Conservation (phyloP, 2,329 filamentous ascomycete genomes). For the Arachnomyces sp. region DNA sequence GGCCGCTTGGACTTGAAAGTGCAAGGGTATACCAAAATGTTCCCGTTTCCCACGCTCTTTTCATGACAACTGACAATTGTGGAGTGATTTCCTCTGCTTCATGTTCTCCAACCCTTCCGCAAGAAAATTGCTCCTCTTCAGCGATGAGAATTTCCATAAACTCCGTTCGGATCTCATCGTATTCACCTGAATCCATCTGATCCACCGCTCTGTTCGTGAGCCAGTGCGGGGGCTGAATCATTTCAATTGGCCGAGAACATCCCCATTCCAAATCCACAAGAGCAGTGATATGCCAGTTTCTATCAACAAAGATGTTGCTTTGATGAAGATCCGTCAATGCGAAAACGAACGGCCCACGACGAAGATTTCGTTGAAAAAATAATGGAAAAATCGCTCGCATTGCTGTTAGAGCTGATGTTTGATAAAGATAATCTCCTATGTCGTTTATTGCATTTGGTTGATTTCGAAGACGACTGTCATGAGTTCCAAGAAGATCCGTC, state of each 20-base stretch:
- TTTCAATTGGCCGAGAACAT: constrained; percentile 23
- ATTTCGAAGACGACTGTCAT: constrained; percentile 20
- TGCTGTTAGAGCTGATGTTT: constrained; percentile 20
- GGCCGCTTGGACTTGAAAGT: constrained; percentile 3
- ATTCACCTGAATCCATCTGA: constrained; percentile 11
- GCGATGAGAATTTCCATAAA: constrained; percentile 8
- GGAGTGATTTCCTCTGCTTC: no score
- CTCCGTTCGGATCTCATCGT: constrained; percentile 5
- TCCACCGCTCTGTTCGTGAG: constrained; percentile 15
- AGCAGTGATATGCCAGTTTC: constrained; percentile 27
- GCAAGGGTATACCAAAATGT: constrained; percentile 8
- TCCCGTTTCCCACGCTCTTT: constrained; percentile 3
- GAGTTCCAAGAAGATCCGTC: constrained; percentile 17
- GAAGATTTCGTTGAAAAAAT: constrained; percentile 22
- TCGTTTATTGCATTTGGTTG: constrained; percentile 23
- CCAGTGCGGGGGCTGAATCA: constrained; percentile 23
- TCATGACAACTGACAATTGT: no score
- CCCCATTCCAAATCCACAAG: constrained; percentile 30
- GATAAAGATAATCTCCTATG: constrained; percentile 21
- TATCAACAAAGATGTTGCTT: constrained; percentile 32
- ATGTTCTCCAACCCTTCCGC: no score
- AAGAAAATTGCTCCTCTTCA: constrained; percentile 7
- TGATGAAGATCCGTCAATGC: constrained; percentile 34
- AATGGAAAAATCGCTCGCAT: constrained; percentile 21
- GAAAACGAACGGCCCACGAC: constrained; percentile 29